Base-by-base conservation (phyloP, 148 eudicot species). In the Simmondsia chinensis region DNA sequence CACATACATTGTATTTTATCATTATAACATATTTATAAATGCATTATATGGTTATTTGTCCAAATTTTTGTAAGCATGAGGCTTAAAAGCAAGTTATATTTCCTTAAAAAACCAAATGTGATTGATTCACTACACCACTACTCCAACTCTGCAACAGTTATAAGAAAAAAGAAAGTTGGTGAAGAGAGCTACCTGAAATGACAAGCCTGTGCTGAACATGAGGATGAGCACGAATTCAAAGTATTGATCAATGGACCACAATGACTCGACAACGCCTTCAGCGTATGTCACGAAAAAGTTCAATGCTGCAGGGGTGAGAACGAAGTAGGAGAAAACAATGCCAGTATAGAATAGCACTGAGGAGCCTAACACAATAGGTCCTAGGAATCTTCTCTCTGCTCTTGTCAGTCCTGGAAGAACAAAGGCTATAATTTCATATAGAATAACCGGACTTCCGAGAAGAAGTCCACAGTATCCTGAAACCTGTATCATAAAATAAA, bases 261-360 rank as follows among this genome's bases (percentile, higher is more conserved):
- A 36, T 26, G 99, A 91, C 62, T 91, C 99, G 7, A 91, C 99
- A 51, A 62, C 99, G 35, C 99, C 95, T 71, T 91, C 99, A 0
- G 99, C 95, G 44, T 91, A 91, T 33, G 20, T 86, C 24, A 91
- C 85, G 27, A 91, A 91, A 72, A 91, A 91, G 34, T 66, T 91
- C 83, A 91, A 77, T 56, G 99, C 99, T 18, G 99, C 99, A 16
- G 99, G 99, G 31, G 99, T 85, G 57, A 91, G 99, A 60, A 91
- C 86, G 23, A 73, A 49, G 61, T 91, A 86, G 20, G 99, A 91
- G 69, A 91, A 91, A 18, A 51, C 33, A 39, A 91, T 76, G 50
- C 99, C 99, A 7, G 86, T 70, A 42, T 85, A 91, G 63, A 91
- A 85, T 22, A 91, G 95, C 17, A 91, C 54, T 0, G 99, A 91